Percentiles rank a stretch among this genome's conserved stretches.
Evolutionary conservation across 371 early-diverging fungal species (phyloP).

Genomic region (Circinella minor): DNA sequence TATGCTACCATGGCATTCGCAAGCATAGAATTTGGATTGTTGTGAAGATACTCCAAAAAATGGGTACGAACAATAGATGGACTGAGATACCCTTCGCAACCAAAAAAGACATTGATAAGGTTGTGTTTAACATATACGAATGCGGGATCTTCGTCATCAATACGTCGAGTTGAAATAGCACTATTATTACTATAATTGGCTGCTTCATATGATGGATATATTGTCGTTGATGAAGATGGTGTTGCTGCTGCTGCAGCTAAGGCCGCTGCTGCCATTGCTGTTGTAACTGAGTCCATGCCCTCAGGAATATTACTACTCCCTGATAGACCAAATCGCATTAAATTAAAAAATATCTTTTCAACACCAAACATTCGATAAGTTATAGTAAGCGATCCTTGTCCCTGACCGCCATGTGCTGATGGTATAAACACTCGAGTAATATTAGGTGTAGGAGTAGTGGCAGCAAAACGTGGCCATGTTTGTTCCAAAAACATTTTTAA

Average conservation of each 20-base stretch:
- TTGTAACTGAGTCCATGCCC: too few relatives aligned
- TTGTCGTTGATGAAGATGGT: too few relatives aligned
- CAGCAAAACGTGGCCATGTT: neutral
- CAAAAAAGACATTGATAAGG: slow-evolving; percentile 32
- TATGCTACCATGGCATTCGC: slow-evolving; percentile 35
- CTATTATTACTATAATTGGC: too few relatives aligned
- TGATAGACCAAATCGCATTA: neutral
- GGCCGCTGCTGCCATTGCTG: too few relatives aligned
- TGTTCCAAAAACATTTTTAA: neutral
- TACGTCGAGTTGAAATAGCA: too few relatives aligned
- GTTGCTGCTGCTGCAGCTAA: too few relatives aligned
- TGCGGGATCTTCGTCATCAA: neutral
- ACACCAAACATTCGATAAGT: slow-evolving; percentile 1
- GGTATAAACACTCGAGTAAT: neutral
- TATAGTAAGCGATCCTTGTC: neutral
- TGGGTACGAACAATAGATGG: slow-evolving; percentile 34
- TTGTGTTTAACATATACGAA: slow-evolving; percentile 2
- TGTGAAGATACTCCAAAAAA: slow-evolving; percentile 26
- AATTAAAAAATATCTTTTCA: slow-evolving; percentile 3
- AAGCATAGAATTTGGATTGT: slow-evolving; percentile 30
- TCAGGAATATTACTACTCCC: neutral
- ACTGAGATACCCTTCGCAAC: slow-evolving; percentile 22
- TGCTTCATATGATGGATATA: too few relatives aligned
- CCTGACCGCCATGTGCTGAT: too few relatives aligned
- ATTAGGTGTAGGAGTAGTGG: neutral